These are phyloP conservation scores for Entomortierella beljakovae DNA, from an alignment of 192 early-diverging fungal species.

Conservation along the genomic window DNA sequence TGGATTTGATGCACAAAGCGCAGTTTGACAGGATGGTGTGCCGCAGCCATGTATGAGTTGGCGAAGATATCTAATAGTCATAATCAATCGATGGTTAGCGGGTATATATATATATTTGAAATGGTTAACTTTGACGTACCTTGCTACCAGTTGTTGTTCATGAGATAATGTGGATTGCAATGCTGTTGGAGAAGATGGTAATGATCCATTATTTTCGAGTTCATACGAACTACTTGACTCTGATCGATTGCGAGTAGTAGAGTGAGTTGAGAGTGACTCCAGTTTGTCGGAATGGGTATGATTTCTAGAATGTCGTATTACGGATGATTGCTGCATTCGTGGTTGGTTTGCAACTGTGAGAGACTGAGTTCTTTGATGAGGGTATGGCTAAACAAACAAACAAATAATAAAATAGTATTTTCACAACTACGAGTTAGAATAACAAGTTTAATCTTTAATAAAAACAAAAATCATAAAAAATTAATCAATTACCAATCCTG, in stretches of 20 bases:
- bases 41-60: constrained; percentile 51
- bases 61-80: constrained; percentile 28
- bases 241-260: background rate
- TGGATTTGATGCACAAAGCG: constrained; percentile 35
- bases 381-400: constrained; percentile 28
- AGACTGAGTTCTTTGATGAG: constrained; percentile 29
- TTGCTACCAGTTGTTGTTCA: constrained; percentile 30
- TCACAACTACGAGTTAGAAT: background rate
- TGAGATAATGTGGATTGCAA: background rate
- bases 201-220: background rate
- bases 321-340: constrained; percentile 29
- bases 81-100: background rate
- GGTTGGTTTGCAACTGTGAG: constrained; percentile 10
- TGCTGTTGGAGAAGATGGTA: background rate
- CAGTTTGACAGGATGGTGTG: constrained; percentile 11
- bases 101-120: background rate
- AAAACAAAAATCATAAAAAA: too few species aligned
- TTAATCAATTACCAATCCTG: constrained; percentile 35
- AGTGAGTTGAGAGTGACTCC: background rate
- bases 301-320: constrained; percentile 33
- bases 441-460: background rate
- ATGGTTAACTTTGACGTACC: background rate
- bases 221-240: constrained; percentile 3
- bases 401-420: background rate
- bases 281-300: constrained; percentile 26